Evolutionary conservation across 2,329 filamentous ascomycete genomes (phyloP), one percentile per base, ranked within the genome.

Genomic region (Parasarocladium wereldwijsianum): DNA sequence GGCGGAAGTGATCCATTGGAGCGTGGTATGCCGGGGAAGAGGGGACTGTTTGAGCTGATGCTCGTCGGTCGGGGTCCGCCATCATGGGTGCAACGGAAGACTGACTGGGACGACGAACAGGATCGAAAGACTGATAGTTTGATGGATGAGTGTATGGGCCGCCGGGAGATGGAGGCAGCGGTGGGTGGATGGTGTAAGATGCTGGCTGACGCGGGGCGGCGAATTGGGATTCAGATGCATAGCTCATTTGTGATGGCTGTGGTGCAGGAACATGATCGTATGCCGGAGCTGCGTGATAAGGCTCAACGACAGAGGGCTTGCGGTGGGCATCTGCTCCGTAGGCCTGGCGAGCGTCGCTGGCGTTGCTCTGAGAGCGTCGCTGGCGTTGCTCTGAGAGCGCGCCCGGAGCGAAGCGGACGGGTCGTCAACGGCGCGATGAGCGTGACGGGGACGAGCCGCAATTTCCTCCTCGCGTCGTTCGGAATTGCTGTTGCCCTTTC

Each of bases 401-500:
- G 65, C 66, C 13, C 70, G 68, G 32, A 49, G 36, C 28, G 38
- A 40, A 32, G 48, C 36, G 28, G 38, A 40, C 24, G 48, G 40
- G 11, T 43, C 43, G 25, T 51, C 49, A 5, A 46, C 47, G 4
- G 48, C 53, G 22, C 54, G 48, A 23, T 19, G 28, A 17, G 28
- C 28, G n/a, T n/a, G n/a, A n/a, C n/a, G n/a, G n/a, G n/a, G n/a
- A 33, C 50, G 46, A 13, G 54, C 48, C 11, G 43, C 31, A 36
- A 70, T 76, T 6, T 70, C 67, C n/a, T 82, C 74, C 46, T 76
- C 78, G 14, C 79, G 72, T 40, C 72, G 69, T 5, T 60, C 57
- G 15, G 23, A 30, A 13, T 30, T 30, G n/a, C n/a, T n/a, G 28
- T 24, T 30, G 29, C 60, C 62, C 56, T 87, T 86, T 36, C 68